Percentiles rank a stretch among this genome's conserved stretches.
phyloP scores from a whole-genome alignment of 1,284 basidiomycete genomes.

The Cutaneotrichosporon arboriforme region DNA sequence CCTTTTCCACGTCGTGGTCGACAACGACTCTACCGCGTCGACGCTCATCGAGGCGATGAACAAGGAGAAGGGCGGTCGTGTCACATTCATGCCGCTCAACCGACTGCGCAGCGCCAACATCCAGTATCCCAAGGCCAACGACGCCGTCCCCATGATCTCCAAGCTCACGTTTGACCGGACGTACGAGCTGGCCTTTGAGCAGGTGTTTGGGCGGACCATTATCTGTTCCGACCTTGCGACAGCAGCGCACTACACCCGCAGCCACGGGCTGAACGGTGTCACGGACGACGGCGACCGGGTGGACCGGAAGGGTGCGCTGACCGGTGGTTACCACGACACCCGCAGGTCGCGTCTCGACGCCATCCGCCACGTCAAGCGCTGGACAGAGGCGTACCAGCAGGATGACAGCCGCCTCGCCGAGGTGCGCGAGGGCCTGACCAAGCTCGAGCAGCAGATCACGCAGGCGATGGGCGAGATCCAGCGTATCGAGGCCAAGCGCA shows the following conservation, averaged over 20 bases:
- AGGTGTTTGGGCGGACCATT: slow-evolving; percentile 94
- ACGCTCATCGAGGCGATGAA: slow-evolving; percentile 87
- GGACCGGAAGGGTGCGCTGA: slow-evolving; percentile 90
- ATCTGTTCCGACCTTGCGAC: slow-evolving; percentile 88
- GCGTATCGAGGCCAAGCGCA: slow-evolving; percentile 63
- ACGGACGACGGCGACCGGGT: slow-evolving; percentile 97
- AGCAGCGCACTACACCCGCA: slow-evolving; percentile 89
- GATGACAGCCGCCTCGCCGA: slow-evolving; percentile 64
- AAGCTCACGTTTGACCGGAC: slow-evolving; percentile 72
- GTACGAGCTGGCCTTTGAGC: slow-evolving; percentile 76
- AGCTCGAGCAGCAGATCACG: slow-evolving; percentile 84
- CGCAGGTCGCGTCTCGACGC: slow-evolving; percentile 83
- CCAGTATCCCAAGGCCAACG: slow-evolving; percentile 67
- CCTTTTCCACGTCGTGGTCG: slow-evolving; percentile 96
- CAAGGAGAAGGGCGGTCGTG: slow-evolving; percentile 82
- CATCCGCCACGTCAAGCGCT: slow-evolving; percentile 69
- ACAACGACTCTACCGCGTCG: slow-evolving; percentile 85
- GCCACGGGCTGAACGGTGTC: slow-evolving; percentile 91
- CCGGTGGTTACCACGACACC: slow-evolving; percentile 93
- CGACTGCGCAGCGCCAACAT: slow-evolving; percentile 73
- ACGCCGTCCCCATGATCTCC: slow-evolving; percentile 79
- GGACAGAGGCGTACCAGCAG: slow-evolving; percentile 66
- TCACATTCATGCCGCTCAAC: slow-evolving; percentile 98
- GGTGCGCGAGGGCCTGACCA: slow-evolving; percentile 63
- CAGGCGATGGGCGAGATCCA: slow-evolving; percentile 68